A percentile compares a stretch with the other conserved stretches of the same genome.
These are phyloP conservation scores for Aspergillus sp. DNA, from an alignment of 2,329 filamentous ascomycete species.

Conservation along the genomic window DNA sequence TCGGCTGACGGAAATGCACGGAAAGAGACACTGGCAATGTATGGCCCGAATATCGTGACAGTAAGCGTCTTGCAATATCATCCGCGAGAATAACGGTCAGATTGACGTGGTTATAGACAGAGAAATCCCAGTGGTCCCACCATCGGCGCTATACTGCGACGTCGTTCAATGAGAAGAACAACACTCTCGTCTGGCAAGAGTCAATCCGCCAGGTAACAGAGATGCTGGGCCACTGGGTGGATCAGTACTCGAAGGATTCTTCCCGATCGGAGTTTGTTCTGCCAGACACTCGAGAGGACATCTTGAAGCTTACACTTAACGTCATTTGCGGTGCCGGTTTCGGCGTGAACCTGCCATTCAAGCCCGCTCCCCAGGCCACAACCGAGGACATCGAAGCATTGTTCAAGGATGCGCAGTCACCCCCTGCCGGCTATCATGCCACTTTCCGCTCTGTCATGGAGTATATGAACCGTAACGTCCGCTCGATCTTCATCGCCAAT, in stretches of 20 bases:
- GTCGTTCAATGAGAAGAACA: slow-evolving; percentile 37
- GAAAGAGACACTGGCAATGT: slow-evolving; percentile 17
- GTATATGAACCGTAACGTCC: slow-evolving; percentile 12
- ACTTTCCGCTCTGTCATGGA: slow-evolving; percentile 18
- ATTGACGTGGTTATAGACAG: slow-evolving; percentile 16
- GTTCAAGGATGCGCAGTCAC: slow-evolving; percentile 12
- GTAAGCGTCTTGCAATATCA: slow-evolving; percentile 14
- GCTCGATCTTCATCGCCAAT: slow-evolving; percentile 10
- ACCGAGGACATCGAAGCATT: slow-evolving; percentile 11
- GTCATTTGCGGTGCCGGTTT: slow-evolving; percentile 31
- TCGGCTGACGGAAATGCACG: slow-evolving; percentile 1
- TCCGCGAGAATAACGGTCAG: not conserved
- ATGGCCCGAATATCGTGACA: slow-evolving; percentile 25
- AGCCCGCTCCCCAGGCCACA: slow-evolving; percentile 8
- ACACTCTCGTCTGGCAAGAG: slow-evolving; percentile 31
- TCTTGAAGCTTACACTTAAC: slow-evolving; percentile 26
- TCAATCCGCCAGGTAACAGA: slow-evolving; percentile 21
- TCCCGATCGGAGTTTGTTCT: slow-evolving; percentile 4
- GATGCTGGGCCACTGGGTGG: slow-evolving; percentile 20
- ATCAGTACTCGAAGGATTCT: slow-evolving; percentile 2
- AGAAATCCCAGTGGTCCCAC: slow-evolving; percentile 28
- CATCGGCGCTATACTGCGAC: slow-evolving; percentile 36
- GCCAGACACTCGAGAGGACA: slow-evolving; percentile 20
- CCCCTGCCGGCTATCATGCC: slow-evolving; percentile 10
- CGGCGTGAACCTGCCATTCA: slow-evolving; percentile 16